Evolutionary conservation across 176 grass and related monocot genomes (phyloP), one percentile per base, ranked within the genome.

Genomic region (Musa itinerans): DNA sequence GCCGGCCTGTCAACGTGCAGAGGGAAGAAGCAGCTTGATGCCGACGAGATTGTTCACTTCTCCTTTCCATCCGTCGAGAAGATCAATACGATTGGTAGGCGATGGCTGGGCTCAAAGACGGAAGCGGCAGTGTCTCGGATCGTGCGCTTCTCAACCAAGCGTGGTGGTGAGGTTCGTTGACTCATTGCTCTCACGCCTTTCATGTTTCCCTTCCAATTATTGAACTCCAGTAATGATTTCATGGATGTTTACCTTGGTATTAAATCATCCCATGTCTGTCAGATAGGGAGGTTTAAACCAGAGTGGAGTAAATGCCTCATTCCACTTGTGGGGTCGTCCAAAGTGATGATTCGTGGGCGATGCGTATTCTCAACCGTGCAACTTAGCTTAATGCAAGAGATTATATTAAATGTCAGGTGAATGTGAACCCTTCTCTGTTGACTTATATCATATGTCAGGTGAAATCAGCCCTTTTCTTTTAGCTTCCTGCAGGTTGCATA

Each of bases 61-160:
- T 13, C 81, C 16, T 96, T 96, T 87, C 89, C 93, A 19, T 83
- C 82, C 1, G 66, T 20, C 17, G 87, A 80, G 26, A 62, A 23
- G 48, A 61, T 72, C 16, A 81, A 58, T 50, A n/a, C 21, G 21
- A 77, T 81, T 23, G 64, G 81, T 0, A 83, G 83, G 54, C 0
- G 86, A 2, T 83, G 82, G 64, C 52, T 90, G 24, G 88, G 83
- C 0, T 19, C 49, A 49, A 96, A 85, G 69, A 86, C 88, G 17
- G 85, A 81, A 1, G 76, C 78, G 5, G 66, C 87, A 15, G 15
- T 88, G 52, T 71, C 89, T 2, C 76, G 72, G 84, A 96, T 96
- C 19, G 93, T 96, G 23, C 87, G 93, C 52, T 96, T 96, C 73
- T 92, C 93, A 15, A 96, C 93, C 65, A 96, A 83, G 67, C 85